Evolutionary conservation across 257 asterid species (phyloP).

Genomic region (Avicennia marina): DNA sequence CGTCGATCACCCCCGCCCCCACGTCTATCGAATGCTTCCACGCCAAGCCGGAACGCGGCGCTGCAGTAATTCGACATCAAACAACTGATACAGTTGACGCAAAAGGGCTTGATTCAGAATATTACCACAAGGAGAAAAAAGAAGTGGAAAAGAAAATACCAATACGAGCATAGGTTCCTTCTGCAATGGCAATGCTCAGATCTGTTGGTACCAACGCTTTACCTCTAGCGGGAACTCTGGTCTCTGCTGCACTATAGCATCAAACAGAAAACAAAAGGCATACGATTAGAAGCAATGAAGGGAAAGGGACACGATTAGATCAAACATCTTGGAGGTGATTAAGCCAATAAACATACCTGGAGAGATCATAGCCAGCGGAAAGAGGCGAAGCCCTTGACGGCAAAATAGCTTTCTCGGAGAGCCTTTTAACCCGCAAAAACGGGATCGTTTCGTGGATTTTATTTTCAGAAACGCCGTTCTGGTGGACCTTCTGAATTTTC

Average conservation of each 20-base stretch:
- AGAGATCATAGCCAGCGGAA: conserved; percentile 64
- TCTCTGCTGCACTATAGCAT: conserved; percentile 43
- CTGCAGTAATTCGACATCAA: too few species aligned
- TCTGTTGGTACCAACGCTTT: conserved; percentile 79
- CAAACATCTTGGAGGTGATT: too few species aligned
- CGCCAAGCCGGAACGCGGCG: conserved; percentile 76
- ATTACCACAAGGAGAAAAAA: background rate
- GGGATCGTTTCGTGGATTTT: background rate
- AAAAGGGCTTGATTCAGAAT: background rate
- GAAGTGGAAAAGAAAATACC: conserved; percentile 26
- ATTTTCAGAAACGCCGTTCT: conserved; percentile 16
- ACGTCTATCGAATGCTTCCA: conserved; percentile 86
- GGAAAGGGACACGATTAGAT: too few species aligned
- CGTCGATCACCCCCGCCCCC: conserved; percentile 93
- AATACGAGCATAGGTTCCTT: conserved; percentile 83
- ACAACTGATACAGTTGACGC: too few species aligned
- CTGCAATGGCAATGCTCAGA: conserved; percentile 72
- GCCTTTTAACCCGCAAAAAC: conserved; percentile 40
- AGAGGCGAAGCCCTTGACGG: conserved; percentile 53
- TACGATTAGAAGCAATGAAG: too few species aligned
- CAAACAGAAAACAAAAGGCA: background rate
- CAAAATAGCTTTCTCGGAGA: conserved; percentile 50
- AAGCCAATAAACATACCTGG: conserved; percentile 42
- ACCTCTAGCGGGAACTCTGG: conserved; percentile 69
- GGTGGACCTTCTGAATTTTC: conserved; percentile 10